phyloP scores from a whole-genome alignment of 2,329 filamentous ascomycete species.

The Ceratocystis alfenasii region DNA sequence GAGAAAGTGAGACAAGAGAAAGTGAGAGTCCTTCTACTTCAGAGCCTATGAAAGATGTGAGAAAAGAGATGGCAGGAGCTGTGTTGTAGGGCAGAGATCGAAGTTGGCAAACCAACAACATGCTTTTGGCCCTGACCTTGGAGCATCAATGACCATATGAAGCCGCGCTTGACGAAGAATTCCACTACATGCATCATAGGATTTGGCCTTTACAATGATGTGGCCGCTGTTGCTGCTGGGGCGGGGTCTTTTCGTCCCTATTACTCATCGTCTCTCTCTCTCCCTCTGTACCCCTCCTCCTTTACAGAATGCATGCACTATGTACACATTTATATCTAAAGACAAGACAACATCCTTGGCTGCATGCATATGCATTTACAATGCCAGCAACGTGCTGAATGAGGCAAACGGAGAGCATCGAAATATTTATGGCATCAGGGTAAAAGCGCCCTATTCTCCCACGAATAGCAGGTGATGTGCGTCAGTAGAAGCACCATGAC shows the following conservation, averaged over 20 bases:
- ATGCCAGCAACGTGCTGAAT: neutral
- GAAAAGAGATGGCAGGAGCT: slow-evolving; percentile 1
- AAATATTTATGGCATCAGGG: neutral
- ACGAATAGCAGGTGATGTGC: neutral
- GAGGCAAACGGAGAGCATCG: neutral
- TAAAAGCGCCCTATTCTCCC: neutral
- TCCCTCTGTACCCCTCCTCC: neutral
- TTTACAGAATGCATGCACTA: neutral
- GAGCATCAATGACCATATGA: neutral
- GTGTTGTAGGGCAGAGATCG: neutral
- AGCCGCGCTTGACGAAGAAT: neutral
- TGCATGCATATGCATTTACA: neutral
- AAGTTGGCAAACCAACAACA: neutral
- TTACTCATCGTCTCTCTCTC: neutral
- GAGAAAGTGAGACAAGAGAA: neutral
- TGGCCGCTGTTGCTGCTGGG: too few species aligned
- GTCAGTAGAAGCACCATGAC: neutral
- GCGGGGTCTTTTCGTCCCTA: neutral
- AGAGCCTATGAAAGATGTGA: neutral
- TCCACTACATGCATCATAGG: too few species aligned
- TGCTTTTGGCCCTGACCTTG: neutral
- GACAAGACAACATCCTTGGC: neutral
- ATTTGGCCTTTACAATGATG: too few species aligned
- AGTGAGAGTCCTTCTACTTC: neutral
- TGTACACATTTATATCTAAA: neutral